Evolutionary conservation across 2,329 filamentous ascomycete genomes (phyloP), one percentile per base, ranked within the genome.

Genomic region (Metarhizium robertsii): DNA sequence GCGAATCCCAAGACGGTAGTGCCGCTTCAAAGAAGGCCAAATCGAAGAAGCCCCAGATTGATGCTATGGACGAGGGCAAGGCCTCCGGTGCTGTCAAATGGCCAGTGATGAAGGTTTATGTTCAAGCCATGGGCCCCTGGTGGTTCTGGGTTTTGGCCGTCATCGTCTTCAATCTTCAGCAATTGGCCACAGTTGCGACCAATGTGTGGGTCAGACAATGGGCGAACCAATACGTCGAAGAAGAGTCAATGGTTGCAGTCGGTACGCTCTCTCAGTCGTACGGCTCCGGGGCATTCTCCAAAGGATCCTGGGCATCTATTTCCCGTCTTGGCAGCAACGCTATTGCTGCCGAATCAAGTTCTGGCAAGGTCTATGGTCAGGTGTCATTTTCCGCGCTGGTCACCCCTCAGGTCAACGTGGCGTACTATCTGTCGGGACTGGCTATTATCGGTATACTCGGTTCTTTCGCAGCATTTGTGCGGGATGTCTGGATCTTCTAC

Each of bases 191-290:
- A 29, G 87, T 97, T 2, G 90, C 87, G 0, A 95, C 91, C 40
- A 96, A 94, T 64, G 73, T 96, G 52, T 99, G 94, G 94, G 95
- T 99, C 64, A 83, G 90, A 62, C 79, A 92, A 68, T 99, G 94
- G 94, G 88, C 92, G 16, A 95, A 96, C 67, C 87, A 94, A 58
- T 97, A 97, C 67, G 79, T 79, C 55, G 73, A 65, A 57, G 70
- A 69, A 56, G 63, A 57, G 18, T 32, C 55, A n/a, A 50, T 55
- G 13, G 61, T 66, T 16, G 59, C 59, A 1, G 58, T 53, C 56
- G 64, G 59, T 58, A 56, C 58, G 5, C 52, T 59, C 32, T 61
- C 61, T 3, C 59, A 62, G 29, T 57, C 64, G 0, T 67, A 67
- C 55, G 60, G 64, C 11, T 60, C 59, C 34, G 58, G 62, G 3